These are phyloP conservation scores for Jackrogersella minutella DNA, from an alignment of 495 filamentous ascomycete genomes.

Conservation along the genomic window DNA sequence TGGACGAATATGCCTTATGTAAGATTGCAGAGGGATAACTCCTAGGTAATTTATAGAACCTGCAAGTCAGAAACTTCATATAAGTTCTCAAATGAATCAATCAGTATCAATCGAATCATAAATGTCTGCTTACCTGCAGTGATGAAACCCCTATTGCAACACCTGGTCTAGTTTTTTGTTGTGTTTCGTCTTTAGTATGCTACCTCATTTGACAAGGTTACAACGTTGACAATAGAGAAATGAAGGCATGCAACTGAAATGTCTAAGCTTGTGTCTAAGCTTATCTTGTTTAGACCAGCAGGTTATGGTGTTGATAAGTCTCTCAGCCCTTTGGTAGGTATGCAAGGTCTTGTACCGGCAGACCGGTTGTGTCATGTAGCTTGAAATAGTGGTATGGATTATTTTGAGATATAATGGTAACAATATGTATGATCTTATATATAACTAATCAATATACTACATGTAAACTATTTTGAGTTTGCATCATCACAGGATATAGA, in stretches of 20 bases:
- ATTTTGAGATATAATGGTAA: no score
- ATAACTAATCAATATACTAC: not conserved
- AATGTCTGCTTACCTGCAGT: slow-evolving; percentile 18
- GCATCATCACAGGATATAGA: slow-evolving; percentile 6
- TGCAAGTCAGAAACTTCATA: slow-evolving; percentile 4
- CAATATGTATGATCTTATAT: not conserved
- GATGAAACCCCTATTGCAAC: slow-evolving; percentile 30
- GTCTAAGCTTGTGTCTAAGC: not conserved
- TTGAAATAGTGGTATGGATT: no score
- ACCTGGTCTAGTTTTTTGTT: slow-evolving; percentile 6
- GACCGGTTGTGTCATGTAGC: not conserved
- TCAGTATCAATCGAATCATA: slow-evolving; percentile 23
- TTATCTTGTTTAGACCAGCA: no score
- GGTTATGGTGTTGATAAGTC: not conserved
- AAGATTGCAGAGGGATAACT: slow-evolving; percentile 23
- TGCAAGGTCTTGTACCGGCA: not conserved
- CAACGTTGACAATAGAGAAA: not conserved
- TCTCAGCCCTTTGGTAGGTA: not conserved
- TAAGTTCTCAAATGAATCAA: slow-evolving; percentile 9
- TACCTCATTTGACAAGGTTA: not conserved
- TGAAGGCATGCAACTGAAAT: not conserved
- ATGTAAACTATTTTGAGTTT: not conserved
- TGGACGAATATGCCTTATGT: slow-evolving; percentile 23
- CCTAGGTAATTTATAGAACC: not conserved
- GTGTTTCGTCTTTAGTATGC: slow-evolving; percentile 16